Percentiles rank a stretch among this genome's conserved stretches.
Evolutionary conservation across 2,329 filamentous ascomycete genomes (phyloP).

Genomic region (Cladosporium phlei): DNA sequence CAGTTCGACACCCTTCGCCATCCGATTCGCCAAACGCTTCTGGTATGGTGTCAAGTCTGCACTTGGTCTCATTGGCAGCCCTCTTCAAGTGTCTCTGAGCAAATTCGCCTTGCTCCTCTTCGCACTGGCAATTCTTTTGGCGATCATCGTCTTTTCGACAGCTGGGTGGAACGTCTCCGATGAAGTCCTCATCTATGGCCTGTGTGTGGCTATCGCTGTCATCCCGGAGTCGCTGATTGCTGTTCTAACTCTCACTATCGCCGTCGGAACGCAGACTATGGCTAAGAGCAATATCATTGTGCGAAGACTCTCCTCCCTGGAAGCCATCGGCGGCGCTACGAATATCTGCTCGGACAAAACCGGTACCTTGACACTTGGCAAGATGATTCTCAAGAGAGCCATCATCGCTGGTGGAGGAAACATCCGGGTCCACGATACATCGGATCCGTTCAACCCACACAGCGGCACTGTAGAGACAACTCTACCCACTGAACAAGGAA

Average conservation of each 20-base stretch:
- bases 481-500: conserved; percentile 47
- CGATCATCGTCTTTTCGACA: conserved; percentile 61
- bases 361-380: conserved; percentile 47
- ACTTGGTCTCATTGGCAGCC: conserved; percentile 55
- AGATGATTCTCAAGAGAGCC: conserved; percentile 57
- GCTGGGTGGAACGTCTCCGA: conserved; percentile 40
- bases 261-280: conserved; percentile 57
- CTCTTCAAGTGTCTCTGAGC: conserved; percentile 73
- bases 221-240: conserved; percentile 53
- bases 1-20: conserved; percentile 8
- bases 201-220: conserved; percentile 40
- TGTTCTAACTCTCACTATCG: conserved; percentile 62
- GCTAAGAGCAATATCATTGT: conserved; percentile 58
- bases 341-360: conserved; percentile 67
- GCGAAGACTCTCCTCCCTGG: conserved; percentile 57
- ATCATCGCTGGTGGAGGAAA: conserved; percentile 56
- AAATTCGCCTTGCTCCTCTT: conserved; percentile 78
- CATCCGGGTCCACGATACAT: conserved; percentile 51
- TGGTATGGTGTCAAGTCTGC: conserved; percentile 8
- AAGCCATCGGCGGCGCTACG: conserved; percentile 57
- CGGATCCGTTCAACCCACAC: conserved; percentile 43
- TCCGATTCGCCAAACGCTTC: conserved; percentile 4
- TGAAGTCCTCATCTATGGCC: conserved; percentile 42
- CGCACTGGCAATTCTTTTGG: conserved; percentile 62
- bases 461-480: conserved; percentile 37